Conservation (phyloP, 495 filamentous ascomycete species). For the Bacidia rubella region DNA sequence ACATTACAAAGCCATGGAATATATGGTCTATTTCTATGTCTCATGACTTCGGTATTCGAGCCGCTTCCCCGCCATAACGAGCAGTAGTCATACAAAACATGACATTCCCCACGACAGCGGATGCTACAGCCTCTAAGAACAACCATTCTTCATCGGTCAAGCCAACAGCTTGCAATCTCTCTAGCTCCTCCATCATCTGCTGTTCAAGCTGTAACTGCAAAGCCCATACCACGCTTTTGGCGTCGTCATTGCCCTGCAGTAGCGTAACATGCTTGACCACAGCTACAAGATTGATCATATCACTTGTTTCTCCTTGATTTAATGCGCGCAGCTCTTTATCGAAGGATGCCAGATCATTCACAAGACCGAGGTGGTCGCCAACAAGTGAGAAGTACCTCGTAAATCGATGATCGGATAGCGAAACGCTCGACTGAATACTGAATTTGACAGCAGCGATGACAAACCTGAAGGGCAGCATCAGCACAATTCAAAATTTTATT, state of each 20-base stretch:
- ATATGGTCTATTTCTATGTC: too few relatives aligned
- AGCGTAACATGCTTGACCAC: not conserved
- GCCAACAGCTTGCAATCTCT: not conserved
- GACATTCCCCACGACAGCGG: not conserved
- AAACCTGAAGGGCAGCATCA: not conserved
- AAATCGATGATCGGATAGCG: not conserved
- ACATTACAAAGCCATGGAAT: too few relatives aligned
- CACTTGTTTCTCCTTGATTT: not conserved
- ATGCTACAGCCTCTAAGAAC: constrained; percentile 1
- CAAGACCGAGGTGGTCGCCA: constrained; percentile 5
- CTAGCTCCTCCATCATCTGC: constrained; percentile 5
- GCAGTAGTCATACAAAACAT: constrained; percentile 4
- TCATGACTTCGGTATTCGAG: not conserved
- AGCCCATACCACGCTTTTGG: constrained; percentile 3
- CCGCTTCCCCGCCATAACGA: constrained; percentile 6
- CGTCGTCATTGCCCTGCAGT: not conserved
- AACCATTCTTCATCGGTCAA: not conserved
- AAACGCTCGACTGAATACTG: too few relatives aligned
- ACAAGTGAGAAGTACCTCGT: not conserved
- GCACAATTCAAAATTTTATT: not conserved
- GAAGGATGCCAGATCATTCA: constrained; percentile 10
- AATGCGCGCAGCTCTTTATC: constrained; percentile 8
- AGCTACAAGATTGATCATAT: constrained; percentile 11
- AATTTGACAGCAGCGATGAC: constrained; percentile 8
- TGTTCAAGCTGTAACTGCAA: constrained; percentile 7